phyloP scores from a whole-genome alignment of 2,329 filamentous ascomycete species.

The Periconia sp. region DNA sequence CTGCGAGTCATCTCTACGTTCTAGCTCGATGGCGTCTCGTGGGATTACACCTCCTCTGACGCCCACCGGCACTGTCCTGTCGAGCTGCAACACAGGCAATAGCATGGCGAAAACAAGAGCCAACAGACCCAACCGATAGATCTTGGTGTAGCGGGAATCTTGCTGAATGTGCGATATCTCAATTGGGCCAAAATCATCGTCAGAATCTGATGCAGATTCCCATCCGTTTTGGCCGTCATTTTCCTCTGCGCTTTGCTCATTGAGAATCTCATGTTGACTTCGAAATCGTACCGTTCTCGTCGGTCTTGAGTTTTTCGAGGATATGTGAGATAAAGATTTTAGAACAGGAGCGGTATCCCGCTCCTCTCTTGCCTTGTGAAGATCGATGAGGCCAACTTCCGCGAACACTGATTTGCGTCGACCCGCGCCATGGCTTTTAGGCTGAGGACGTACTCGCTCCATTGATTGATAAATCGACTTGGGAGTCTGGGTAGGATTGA shows the following conservation, averaged over 20 bases:
- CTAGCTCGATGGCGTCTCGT: slow-evolving; percentile 20
- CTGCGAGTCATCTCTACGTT: slow-evolving; percentile 32
- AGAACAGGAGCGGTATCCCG: slow-evolving; percentile 33
- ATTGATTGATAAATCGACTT: slow-evolving; percentile 11
- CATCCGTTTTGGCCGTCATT: slow-evolving; percentile 23
- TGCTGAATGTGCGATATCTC: slow-evolving; percentile 6
- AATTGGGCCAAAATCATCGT: slow-evolving; percentile 12
- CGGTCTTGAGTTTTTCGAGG: slow-evolving; percentile 17
- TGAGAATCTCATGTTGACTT: slow-evolving; percentile 32
- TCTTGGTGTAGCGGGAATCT: slow-evolving; percentile 18
- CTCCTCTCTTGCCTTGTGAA: slow-evolving; percentile 29
- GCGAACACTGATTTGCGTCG: slow-evolving; percentile 39
- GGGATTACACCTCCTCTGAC: slow-evolving; percentile 31
- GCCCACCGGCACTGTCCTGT: slow-evolving; percentile 25
- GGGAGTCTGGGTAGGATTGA: background rate
- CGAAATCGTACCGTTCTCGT: slow-evolving; percentile 34
- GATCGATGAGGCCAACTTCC: slow-evolving; percentile 41
- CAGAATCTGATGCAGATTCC: slow-evolving; percentile 31
- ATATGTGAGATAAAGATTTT: slow-evolving; percentile 1
- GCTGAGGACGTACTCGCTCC: slow-evolving; percentile 30
- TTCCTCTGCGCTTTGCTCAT: slow-evolving; percentile 8
- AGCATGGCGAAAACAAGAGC: slow-evolving; percentile 34
- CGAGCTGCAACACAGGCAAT: slow-evolving; percentile 35
- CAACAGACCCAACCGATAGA: slow-evolving; percentile 33
- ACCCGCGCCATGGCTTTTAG: slow-evolving; percentile 16